Evolutionary conservation across 306 rosid species (phyloP).

Genomic region (Pyrus communis): DNA sequence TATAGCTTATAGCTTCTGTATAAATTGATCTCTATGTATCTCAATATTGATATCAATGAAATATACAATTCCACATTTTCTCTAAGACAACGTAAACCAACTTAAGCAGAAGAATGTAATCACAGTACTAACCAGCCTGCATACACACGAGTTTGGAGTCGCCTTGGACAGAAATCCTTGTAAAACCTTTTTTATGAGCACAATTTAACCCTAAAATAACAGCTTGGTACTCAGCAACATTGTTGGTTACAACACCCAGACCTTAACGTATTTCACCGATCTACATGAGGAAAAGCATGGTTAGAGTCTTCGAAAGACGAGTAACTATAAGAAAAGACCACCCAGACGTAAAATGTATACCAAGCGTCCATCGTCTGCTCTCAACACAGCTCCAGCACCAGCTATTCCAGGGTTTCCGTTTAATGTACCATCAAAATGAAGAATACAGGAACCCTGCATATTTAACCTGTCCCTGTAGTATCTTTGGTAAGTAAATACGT

Average conservation of each 20-base stretch:
- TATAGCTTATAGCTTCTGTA: no score
- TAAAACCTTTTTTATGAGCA: constrained; percentile 79
- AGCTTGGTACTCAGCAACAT: constrained; percentile 92
- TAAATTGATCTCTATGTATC: no score
- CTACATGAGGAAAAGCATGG: constrained; percentile 33
- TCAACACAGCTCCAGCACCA: constrained; percentile 88
- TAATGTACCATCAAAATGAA: constrained; percentile 79
- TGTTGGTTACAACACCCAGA: constrained; percentile 53
- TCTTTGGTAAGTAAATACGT: constrained; percentile 58
- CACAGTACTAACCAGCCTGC: constrained; percentile 54
- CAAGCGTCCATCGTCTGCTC: constrained; percentile 69
- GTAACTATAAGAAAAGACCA: constrained; percentile 2
- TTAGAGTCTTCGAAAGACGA: constrained; percentile 16
- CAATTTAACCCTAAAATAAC: constrained; percentile 72
- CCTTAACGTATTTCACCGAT: constrained; percentile 87
- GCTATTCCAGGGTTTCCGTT: constrained; percentile 94
- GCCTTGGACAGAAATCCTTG: constrained; percentile 49
- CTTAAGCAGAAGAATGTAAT: neutral
- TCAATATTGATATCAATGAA: no score
- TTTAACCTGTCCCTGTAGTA: constrained; percentile 72
- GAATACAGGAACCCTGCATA: constrained; percentile 53
- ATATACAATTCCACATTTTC: no score
- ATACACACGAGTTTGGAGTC: constrained; percentile 92
- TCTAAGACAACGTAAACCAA: neutral
- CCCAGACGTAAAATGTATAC: constrained; percentile 33